Evolutionary conservation across 352 stramenopile species (phyloP), one percentile per base, ranked within the genome.

Genomic region (Phytophthora pisi): DNA sequence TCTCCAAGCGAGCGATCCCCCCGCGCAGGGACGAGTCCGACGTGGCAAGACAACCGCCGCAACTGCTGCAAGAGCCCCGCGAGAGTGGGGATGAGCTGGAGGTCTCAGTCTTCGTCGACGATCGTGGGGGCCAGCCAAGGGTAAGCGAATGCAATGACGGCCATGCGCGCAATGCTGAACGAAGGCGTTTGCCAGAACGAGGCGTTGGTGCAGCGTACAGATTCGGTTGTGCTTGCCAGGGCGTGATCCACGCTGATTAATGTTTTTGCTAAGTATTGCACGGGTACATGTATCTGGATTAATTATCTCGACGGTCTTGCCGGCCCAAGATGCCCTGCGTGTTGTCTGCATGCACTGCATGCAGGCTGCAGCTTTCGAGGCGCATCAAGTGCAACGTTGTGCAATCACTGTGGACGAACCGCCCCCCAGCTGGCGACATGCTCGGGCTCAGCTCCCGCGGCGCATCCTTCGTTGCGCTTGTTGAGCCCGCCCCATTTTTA

Each of bases 381-480:
- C 34, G 34, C 34, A 40, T 61, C 50, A 2, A n/a, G 55, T 59
- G 16, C 55, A 45, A 65, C 49, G 64, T 66, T 71, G 51, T 71
- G 64, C 57, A 71, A 71, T 71, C 64, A 57, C 43, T 43, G 64
- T 67, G 64, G 51, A 71, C 57, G 57, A 71, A 66, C 56, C 18
- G 31, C 52, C 15, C 52, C 15, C 6, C 42, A 45, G 40, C n/a
- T 57, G 36, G 24, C n/a, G 43, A 34, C 24, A 49, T 53, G 34
- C 31, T 20, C 16, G 34, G 51, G 43, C 45, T 49, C 23, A 23
- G 4, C 8, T 57, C 28, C 45, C 52, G 23, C 47, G 13, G 47
- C 50, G 36, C 58, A 65, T 58, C 47, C 9, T 38, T 57, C 47
- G 10, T 30, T 54, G 15, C 20, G 28, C 18, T 47, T 47, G 55